A percentile compares a stretch with the other conserved stretches of the same genome.
These are phyloP conservation scores for Alternaria arbusti DNA, from an alignment of 2,329 filamentous ascomycete genomes.

Conservation along the genomic window DNA sequence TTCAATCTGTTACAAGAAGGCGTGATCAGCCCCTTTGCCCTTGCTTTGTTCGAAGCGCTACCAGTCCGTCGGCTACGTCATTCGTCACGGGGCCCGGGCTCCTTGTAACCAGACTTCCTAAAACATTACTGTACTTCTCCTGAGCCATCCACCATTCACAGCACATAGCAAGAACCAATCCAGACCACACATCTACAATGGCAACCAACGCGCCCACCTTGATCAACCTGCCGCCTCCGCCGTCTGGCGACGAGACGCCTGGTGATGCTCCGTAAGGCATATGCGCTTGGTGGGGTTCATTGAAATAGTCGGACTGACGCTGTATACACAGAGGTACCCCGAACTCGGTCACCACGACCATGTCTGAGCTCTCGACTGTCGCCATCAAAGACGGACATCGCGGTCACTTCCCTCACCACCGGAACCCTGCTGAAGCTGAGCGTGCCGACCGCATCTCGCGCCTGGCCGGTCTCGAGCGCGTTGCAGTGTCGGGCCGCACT, in stretches of 20 bases:
- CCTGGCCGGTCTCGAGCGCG: conserved; percentile 86
- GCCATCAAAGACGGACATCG: conserved; percentile 97
- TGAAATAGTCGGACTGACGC: conserved; percentile 20
- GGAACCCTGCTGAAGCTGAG: conserved; percentile 82
- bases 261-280: conserved; percentile 82
- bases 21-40: background rate
- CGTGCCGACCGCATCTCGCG: conserved; percentile 95
- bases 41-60: background rate
- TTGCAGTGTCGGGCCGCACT: conserved; percentile 74
- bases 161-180: background rate
- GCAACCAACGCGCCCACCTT: conserved; percentile 65
- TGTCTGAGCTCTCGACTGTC: conserved; percentile 89
- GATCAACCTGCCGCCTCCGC: conserved; percentile 83
- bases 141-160: conserved; percentile 8
- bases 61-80: conserved; percentile 7
- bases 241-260: conserved; percentile 83
- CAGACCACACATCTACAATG: conserved; percentile 29
- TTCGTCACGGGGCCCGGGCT: conserved; percentile 10
- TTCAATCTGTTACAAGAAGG: background rate
- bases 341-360: conserved; percentile 88
- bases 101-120: conserved; percentile 1
- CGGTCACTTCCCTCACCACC: conserved; percentile 72
- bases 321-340: conserved; percentile 75
- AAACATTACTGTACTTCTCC: conserved; percentile 11
- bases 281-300: conserved; percentile 11